phyloP scores from a whole-genome alignment of 2,329 filamentous ascomycete species.

The Microcyclosporella mali region DNA sequence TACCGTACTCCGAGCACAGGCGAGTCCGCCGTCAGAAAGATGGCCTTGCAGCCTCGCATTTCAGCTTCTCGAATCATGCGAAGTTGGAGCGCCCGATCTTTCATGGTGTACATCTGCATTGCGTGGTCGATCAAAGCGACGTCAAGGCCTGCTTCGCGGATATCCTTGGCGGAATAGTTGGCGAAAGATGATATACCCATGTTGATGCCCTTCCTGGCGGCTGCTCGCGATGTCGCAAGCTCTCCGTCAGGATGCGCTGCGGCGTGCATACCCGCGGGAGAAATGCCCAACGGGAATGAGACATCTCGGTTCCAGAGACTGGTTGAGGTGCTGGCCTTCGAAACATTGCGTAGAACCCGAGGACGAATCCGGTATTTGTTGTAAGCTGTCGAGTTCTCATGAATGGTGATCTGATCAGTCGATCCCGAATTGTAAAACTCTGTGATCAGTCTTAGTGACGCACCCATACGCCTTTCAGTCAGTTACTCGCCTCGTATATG shows the following conservation, averaged over 20 bases:
- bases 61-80: slow-evolving; percentile 28
- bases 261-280: slow-evolving; percentile 47
- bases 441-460: no score
- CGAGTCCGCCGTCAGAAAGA: slow-evolving; percentile 51
- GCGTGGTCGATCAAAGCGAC: slow-evolving; percentile 39
- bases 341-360: slow-evolving; percentile 35
- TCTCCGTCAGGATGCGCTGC: slow-evolving; percentile 49
- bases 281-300: slow-evolving; percentile 47
- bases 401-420: slow-evolving; percentile 49
- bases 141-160: slow-evolving; percentile 34
- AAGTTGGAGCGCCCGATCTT: slow-evolving; percentile 46
- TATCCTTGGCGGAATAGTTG: slow-evolving; percentile 43
- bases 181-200: slow-evolving; percentile 48
- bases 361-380: slow-evolving; percentile 36
- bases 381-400: slow-evolving; percentile 49
- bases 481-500: slow-evolving; percentile 11
- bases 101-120: slow-evolving; percentile 52
- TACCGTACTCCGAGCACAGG: slow-evolving; percentile 49
- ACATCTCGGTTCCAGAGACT: slow-evolving; percentile 40
- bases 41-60: slow-evolving; percentile 44
- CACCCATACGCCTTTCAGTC: no score
- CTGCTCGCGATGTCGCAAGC: slow-evolving; percentile 43
- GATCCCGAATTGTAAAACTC: slow-evolving; percentile 56
- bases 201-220: slow-evolving; percentile 37
- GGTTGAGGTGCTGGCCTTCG: slow-evolving; percentile 35